Evolutionary conservation across 441 rosid species (phyloP), one percentile per base, ranked within the genome.

Genomic region (Flueggea neowawraea): DNA sequence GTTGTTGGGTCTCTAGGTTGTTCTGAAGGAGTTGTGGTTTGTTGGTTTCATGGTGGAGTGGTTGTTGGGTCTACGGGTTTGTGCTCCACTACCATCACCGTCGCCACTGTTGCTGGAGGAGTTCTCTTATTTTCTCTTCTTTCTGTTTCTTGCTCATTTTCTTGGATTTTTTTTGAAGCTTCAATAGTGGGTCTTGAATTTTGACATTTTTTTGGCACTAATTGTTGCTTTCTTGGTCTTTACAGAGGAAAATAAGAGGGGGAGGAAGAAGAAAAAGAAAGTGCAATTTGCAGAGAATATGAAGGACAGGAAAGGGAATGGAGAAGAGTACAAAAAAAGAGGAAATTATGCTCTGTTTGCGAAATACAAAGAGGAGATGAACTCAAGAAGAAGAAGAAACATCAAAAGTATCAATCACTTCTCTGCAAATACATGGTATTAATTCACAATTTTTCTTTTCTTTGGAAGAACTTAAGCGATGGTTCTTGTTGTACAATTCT

Each of bases 211-310:
- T 4, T 36, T 4, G 33, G 32, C 52, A 1, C 6, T 33, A 47
- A 3, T 14, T 31, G 14, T 16, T 59, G 9, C 6, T 31, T 45
- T 55, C 17, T 54, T 53, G 52, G 45, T 47, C 0, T 62, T 12
- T 44, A 54, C 56, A 82, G 92, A 60, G 64, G 84, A 61, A 17
- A 73, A 68, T 70, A 85, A 65, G 72, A 78, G 45, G 59, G 67
- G 72, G 64, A 73, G 72, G 58, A 75, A 65, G 75, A 80, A 72
- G 81, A 80, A 78, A 75, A 88, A 85, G 80, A 86, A 72, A 56
- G 92, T 89, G 41, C 70, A 77, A 14, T 89, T 89, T 55, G 95
- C 95, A 33, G 91, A 82, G 69, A 81, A 68, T 73, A 95, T 89
- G 68, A 84, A 87, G 81, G 87, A 88, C 4, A 71, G 86, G 2